Evolutionary conservation across 805 yeast genomes (phyloP).

Genomic region (Wickerhamiella vanderwaltii): DNA sequence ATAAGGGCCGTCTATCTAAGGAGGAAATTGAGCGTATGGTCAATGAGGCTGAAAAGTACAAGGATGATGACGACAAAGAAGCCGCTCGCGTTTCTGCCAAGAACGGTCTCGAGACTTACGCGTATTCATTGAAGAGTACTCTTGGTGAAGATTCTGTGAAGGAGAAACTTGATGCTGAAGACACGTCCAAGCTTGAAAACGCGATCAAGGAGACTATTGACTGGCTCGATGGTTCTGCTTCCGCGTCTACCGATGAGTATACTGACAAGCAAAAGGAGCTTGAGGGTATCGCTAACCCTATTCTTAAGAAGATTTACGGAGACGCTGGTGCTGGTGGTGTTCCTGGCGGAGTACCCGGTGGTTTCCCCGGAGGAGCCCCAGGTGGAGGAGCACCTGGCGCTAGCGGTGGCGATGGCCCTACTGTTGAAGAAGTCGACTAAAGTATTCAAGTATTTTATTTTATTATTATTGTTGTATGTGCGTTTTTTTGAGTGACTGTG

Average conservation of each 20-base stretch:
- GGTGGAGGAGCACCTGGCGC: constrained; percentile 44
- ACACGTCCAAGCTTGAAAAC: constrained; percentile 23
- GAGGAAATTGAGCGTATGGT: constrained; percentile 98
- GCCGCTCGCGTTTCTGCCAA: constrained; percentile 84
- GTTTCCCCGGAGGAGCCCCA: too few relatives aligned
- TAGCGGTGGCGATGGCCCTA: constrained; percentile 47
- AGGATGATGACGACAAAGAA: constrained; percentile 93
- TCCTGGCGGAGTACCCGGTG: constrained; percentile 60
- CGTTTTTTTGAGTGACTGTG: too few relatives aligned
- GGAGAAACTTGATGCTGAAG: constrained; percentile 40
- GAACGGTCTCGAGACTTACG: constrained; percentile 91
- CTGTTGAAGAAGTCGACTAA: constrained; percentile 73
- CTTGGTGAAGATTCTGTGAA: constrained; percentile 62
- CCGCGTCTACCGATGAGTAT: constrained; percentile 88
- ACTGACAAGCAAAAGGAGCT: constrained; percentile 83
- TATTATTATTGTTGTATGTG: neutral
- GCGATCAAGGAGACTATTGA: constrained; percentile 25
- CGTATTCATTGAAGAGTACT: constrained; percentile 83
- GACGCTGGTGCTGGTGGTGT: constrained; percentile 47
- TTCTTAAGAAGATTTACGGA: constrained; percentile 71
- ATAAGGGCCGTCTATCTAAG: constrained; percentile 95
- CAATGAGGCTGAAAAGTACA: constrained; percentile 92
- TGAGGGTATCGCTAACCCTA: constrained; percentile 77
- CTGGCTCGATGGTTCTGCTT: constrained; percentile 89
- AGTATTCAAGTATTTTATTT: constrained; percentile 7